Percentiles rank a stretch among this genome's conserved stretches.
Conservation (phyloP, 345 rosid species). For the Gossypium thurberi region DNA sequence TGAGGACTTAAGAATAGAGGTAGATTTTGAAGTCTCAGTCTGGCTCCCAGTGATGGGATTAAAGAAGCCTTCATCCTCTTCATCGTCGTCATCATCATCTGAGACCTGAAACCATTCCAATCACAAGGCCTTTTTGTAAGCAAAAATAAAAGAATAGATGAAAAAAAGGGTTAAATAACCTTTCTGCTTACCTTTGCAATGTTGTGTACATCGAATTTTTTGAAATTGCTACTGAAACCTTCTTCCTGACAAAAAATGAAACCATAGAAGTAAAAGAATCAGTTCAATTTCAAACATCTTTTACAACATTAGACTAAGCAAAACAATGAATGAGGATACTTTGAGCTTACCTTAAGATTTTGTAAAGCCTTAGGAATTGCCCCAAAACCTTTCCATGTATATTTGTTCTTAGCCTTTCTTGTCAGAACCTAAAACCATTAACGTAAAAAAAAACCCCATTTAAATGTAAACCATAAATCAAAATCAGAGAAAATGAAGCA, state of each 20-base stretch:
- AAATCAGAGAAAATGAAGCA: not conserved
- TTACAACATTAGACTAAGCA: too few species aligned
- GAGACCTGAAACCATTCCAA: slow-evolving; percentile 27
- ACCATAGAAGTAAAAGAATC: not conserved
- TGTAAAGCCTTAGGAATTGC: slow-evolving; percentile 62
- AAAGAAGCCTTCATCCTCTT: slow-evolving; percentile 51
- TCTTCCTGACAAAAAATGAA: slow-evolving; percentile 42
- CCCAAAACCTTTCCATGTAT: slow-evolving; percentile 74
- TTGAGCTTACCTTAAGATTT: slow-evolving; percentile 42
- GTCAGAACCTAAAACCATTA: slow-evolving; percentile 45
- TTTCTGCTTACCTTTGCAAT: slow-evolving; percentile 39
- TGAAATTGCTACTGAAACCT: slow-evolving; percentile 45
- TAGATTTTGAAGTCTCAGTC: slow-evolving; percentile 39
- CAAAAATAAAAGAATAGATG: not conserved
- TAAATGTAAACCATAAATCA: not conserved
- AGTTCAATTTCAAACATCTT: not conserved
- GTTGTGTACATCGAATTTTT: slow-evolving; percentile 30
- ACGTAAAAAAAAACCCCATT: not conserved
- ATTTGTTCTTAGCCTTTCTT: slow-evolving; percentile 65
- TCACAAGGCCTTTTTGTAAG: not conserved
- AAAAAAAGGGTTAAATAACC: not conserved
- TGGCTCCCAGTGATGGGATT: slow-evolving; percentile 61
- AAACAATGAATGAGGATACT: not conserved
- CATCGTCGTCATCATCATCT: slow-evolving; percentile 38
- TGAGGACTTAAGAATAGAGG: slow-evolving; percentile 38